Evolutionary conservation across 106 monocot species (phyloP), one percentile per base, ranked within the genome.

Genomic region (Iris macrosiphon): DNA sequence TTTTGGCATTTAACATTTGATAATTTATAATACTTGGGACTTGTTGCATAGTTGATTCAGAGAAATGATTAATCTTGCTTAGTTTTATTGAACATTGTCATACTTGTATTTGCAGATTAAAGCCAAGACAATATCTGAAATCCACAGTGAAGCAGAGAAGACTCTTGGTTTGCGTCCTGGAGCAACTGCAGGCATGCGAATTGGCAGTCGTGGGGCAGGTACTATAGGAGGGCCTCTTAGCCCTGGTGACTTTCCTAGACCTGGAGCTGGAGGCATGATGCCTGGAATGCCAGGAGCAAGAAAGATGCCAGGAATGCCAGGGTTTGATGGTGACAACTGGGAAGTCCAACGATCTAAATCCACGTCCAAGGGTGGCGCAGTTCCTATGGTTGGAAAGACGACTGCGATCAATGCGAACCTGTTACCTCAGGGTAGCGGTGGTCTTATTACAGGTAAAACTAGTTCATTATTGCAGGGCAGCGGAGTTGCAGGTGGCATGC

Each of bases 261-360:
- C 64, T 0, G 64, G 64, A 42, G 20, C 75, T 50, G 93, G 93
- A 30, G 93, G 93, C 2, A 87, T 80, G 88, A 88, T 89, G 94
- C 94, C 94, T 3, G 88, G 94, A 31, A 89, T 89, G 93, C 93
- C 93, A 13, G 84, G 84, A 10, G 22, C 52, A 49, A 74, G 85
- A 39, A 95, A 65, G 69, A 95, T 95, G 94, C 87, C 92, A 22
- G 92, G 92, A 40, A 87, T 87, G 83, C 92, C 87, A 13, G 73
- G 74, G 11, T 32, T 80, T 20, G 92, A 87, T 42, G 38, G 45
- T 57, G 92, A 77, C 22, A 66, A 72, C 20, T 92, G 92, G 92
- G 92, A 92, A 63, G 61, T 82, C 58, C 79, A 76, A 19, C 79
- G 79, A 16, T 62, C 83, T 17, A 79, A 71, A 32, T 79, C 87